Evolutionary conservation across 1,284 basidiomycete genomes (phyloP).

Genomic region (Apiotrichum porosum): DNA sequence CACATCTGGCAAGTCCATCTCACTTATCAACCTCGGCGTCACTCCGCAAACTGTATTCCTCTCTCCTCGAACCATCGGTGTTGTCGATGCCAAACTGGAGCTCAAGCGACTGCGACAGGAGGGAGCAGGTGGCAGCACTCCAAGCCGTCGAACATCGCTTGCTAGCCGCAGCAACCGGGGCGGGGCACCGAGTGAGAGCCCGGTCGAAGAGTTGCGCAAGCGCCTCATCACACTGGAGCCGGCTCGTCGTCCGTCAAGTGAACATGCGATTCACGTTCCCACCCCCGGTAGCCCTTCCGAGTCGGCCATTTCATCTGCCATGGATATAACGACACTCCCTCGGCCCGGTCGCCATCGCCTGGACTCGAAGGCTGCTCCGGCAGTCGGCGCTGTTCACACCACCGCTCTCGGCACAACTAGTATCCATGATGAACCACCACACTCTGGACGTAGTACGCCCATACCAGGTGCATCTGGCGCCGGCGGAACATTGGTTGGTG

Average conservation of each 20-base stretch:
- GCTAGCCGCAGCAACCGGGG: conserved; percentile 36
- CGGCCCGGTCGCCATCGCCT: conserved; percentile 20
- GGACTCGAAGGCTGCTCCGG: conserved; percentile 76
- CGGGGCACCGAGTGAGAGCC: conserved; percentile 28
- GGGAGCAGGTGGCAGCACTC: conserved; percentile 17
- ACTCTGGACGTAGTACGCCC: conserved; percentile 40
- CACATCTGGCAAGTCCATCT: conserved; percentile 46
- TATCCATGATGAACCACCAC: conserved; percentile 35
- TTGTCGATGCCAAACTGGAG: conserved; percentile 37
- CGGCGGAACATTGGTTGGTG: conserved; percentile 3
- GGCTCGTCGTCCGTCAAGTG: conserved; percentile 5
- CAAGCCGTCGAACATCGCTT: conserved; percentile 39
- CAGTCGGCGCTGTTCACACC: conserved; percentile 69
- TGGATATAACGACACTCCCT: conserved; percentile 24
- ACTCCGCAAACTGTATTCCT: conserved; percentile 94
- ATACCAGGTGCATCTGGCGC: conserved; percentile 5
- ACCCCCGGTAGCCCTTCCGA: conserved; percentile 27
- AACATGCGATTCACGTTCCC: background rate
- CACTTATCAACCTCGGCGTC: conserved; percentile 75
- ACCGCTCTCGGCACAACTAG: conserved; percentile 61
- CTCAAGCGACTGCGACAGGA: conserved; percentile 34
- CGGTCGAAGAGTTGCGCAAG: conserved; percentile 40
- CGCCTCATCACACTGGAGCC: conserved; percentile 35
- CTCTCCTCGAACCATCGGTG: conserved; percentile 51
- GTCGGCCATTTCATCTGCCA: conserved; percentile 33